Evolutionary conservation across 2,329 filamentous ascomycete species (phyloP), one percentile per base, ranked within the genome.

Genomic region (Calonectria ilicicola): DNA sequence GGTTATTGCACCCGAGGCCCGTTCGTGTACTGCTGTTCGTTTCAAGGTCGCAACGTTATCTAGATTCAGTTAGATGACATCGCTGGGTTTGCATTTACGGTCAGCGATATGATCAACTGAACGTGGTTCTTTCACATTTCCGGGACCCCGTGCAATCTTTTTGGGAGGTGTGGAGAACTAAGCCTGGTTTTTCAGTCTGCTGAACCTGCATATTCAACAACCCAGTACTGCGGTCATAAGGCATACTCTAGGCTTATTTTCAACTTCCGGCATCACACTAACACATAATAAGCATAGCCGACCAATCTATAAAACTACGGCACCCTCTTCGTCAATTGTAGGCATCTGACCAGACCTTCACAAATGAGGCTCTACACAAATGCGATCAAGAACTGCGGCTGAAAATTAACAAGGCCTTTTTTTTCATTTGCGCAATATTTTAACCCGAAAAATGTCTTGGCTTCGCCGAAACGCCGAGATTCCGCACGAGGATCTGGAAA

Each of bases 381-480:
- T 14, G 14, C 35, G 6, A 40, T n/a, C 5, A 21, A 32, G 14
- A 21, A 6, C 10, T n/a, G 3, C 17, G 1, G 19, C 27, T 21
- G 12, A n/a, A 21, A 15, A 29, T 32, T 38, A n/a, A 17, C 15
- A 5, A 32, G 8, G 5, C 8, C 5, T 29, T 29, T 29, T 53
- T 29, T 9, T 21, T 3, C 15, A 23, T 12, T 17, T 3, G 15
- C 17, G 21, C 5, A n/a, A 12, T 12, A 8, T 12, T 32, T n/a
- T 2, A n/a, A 17, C 2, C 35, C 23, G 26, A n/a, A 49, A 21
- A n/a, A 69, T 69, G 67, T 64, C 67, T 15, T 69, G 67, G 67
- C 32, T 64, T 56, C 56, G 44, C 27, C 47, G 46, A 46, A 32
- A 53, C n/a, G 8, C 58, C 2, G 67, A 63, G 12, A 49, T 64